Conservation (phyloP, 1,284 basidiomycete genomes). For the Ceratobasidium sp. region DNA sequence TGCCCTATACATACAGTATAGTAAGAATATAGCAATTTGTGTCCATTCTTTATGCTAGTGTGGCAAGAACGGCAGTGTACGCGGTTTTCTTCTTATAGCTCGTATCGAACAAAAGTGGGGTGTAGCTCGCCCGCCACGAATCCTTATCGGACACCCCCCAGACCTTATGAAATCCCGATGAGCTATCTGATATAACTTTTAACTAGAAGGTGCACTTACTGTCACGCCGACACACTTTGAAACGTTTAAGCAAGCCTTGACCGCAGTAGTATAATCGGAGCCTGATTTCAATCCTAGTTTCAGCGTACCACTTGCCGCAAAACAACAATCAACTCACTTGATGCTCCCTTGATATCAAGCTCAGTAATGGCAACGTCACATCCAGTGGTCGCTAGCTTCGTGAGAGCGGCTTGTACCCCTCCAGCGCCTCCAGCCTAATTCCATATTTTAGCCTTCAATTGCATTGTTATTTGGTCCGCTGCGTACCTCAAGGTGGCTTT, state of each 20-base stretch:
- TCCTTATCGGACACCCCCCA: conserved; percentile 53
- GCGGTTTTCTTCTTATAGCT: conserved; percentile 65
- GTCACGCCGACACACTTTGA: conserved; percentile 65
- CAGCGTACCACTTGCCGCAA: neutral
- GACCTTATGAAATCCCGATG: conserved; percentile 56
- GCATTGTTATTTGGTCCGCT: conserved; percentile 26
- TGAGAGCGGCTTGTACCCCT: conserved; percentile 45
- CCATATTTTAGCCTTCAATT: neutral
- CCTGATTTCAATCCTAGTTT: conserved; percentile 13
- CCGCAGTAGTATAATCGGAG: conserved; percentile 64
- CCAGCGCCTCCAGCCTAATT: conserved; percentile 47
- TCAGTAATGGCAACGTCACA: conserved; percentile 52
- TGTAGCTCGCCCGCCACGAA: conserved; percentile 48
- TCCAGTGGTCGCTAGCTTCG: conserved; percentile 46
- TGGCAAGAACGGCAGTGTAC: conserved; percentile 61
- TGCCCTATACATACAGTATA: no score
- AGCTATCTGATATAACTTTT: conserved; percentile 55
- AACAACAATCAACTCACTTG: neutral
- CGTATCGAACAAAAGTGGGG: conserved; percentile 62
- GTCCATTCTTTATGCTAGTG: conserved; percentile 46
- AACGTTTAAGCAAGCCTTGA: conserved; percentile 63
- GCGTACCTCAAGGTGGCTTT: conserved; percentile 55
- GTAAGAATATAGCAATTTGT: no score
- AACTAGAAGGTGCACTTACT: conserved; percentile 19
- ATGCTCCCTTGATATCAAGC: conserved; percentile 49